Percentiles rank a stretch among this genome's conserved stretches.
These are phyloP conservation scores for Exophiala sp. DNA, from an alignment of 2,329 filamentous ascomycete genomes.

Conservation along the genomic window DNA sequence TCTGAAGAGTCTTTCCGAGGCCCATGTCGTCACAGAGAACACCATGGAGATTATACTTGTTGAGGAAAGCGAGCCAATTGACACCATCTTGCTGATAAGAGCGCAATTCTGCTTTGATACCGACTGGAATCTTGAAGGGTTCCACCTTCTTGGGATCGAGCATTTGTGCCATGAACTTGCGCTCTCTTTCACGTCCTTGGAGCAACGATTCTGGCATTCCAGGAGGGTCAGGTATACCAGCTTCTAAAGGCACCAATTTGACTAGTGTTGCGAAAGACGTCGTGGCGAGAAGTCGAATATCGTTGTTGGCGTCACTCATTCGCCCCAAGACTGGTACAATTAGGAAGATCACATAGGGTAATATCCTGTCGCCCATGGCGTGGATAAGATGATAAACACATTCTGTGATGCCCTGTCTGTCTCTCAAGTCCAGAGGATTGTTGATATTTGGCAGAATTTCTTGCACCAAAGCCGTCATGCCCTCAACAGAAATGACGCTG, in stretches of 20 bases:
- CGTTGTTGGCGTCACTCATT: conserved; percentile 98
- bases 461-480: conserved; percentile 93
- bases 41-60: conserved; percentile 94
- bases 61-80: conserved; percentile 97
- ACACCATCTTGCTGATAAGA: conserved; percentile 98
- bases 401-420: conserved; percentile 90
- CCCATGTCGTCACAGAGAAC: conserved; percentile 99
- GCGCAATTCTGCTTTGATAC: conserved; percentile 92
- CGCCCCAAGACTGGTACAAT: conserved; percentile 94
- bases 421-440: conserved; percentile 82
- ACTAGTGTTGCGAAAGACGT: conserved; percentile 96
- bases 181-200: conserved; percentile 85
- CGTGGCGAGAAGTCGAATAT: conserved; percentile 88
- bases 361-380: conserved; percentile 93
- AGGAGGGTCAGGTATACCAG: conserved; percentile 93
- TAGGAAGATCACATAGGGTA: conserved; percentile 98
- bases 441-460: conserved; percentile 87
- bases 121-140: conserved; percentile 85
- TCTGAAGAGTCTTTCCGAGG: conserved; percentile 94
- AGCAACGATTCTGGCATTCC: conserved; percentile 85
- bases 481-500: conserved; percentile 90
- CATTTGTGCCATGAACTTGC: conserved; percentile 95
- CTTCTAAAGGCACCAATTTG: conserved; percentile 93
- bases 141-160: conserved; percentile 97
- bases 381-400: conserved; percentile 95